Evolutionary conservation across 345 rosid genomes (phyloP).

Genomic region (Eucalyptus cloeziana): DNA sequence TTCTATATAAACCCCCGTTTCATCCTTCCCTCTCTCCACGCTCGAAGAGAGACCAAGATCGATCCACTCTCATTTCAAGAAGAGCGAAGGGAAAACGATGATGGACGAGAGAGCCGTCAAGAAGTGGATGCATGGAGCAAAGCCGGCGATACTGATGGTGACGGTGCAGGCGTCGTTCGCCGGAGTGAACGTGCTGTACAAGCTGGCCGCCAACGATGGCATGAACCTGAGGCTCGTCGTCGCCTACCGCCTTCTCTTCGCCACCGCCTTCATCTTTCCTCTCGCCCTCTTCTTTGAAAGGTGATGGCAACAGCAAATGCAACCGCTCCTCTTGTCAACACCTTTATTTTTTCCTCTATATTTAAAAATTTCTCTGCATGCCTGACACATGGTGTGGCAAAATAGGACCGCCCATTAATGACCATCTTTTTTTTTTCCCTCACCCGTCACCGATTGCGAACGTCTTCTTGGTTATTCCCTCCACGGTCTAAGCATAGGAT

Average conservation of each 20-base stretch:
- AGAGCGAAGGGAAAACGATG: background rate
- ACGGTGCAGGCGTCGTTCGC: conserved; percentile 1
- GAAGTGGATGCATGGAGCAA: background rate
- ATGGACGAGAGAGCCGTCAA: background rate
- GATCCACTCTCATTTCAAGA: background rate
- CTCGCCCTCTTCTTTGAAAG: conserved; percentile 14
- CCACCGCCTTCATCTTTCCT: conserved; percentile 6
- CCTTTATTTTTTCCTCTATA: background rate
- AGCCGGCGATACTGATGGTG: conserved; percentile 10
- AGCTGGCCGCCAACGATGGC: conserved; percentile 4
- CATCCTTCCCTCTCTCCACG: background rate
- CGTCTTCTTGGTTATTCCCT: background rate
- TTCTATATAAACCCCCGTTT: background rate
- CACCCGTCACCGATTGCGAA: background rate
- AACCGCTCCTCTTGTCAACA: background rate
- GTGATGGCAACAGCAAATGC: background rate
- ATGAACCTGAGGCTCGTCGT: conserved; percentile 5
- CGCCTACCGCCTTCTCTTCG: conserved; percentile 17
- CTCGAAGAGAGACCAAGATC: background rate
- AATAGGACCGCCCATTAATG: background rate
- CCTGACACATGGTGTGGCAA: background rate
- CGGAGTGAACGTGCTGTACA: conserved; percentile 3
- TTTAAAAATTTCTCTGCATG: background rate
- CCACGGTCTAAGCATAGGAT: background rate
- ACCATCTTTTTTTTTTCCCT: background rate